A percentile compares a stretch with the other conserved stretches of the same genome.
phyloP scores from a whole-genome alignment of 192 early-diverging fungal genomes.

The Gryganskiella cystojenkinii region DNA sequence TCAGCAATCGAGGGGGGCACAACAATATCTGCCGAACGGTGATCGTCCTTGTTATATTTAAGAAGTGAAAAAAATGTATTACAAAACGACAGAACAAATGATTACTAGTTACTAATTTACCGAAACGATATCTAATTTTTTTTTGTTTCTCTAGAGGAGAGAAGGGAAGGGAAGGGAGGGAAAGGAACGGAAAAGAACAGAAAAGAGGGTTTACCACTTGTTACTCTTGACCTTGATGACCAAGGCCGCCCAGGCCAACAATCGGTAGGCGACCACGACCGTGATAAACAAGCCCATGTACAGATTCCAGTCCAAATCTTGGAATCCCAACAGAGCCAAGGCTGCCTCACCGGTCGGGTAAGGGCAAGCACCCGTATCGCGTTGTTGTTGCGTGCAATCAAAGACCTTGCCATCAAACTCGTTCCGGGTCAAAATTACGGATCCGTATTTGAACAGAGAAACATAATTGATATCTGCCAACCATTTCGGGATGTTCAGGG shows the following conservation, averaged over 20 bases:
- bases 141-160: no score
- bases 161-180: not conserved
- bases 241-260: slow-evolving; percentile 26
- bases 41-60: no score
- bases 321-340: slow-evolving; percentile 13
- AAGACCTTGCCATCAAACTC: slow-evolving; percentile 38
- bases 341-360: slow-evolving; percentile 28
- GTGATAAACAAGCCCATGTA: slow-evolving; percentile 44
- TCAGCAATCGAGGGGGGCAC: no score
- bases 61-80: no score
- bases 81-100: no score
- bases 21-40: no score
- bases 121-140: no score
- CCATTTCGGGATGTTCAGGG: slow-evolving; percentile 34
- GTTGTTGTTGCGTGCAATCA: slow-evolving; percentile 31
- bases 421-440: slow-evolving; percentile 31
- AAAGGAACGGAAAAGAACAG: not conserved
- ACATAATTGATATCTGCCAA: slow-evolving; percentile 36
- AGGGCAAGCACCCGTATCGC: slow-evolving; percentile 22
- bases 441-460: slow-evolving; percentile 48
- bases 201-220: slow-evolving; percentile 21
- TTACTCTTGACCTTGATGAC: slow-evolving; percentile 37
- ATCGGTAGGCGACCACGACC: slow-evolving; percentile 28
- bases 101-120: no score
- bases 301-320: slow-evolving; percentile 35